Evolutionary conservation across 257 asterid species (phyloP), one percentile per base, ranked within the genome.

Genomic region (Gentiana dahurica): DNA sequence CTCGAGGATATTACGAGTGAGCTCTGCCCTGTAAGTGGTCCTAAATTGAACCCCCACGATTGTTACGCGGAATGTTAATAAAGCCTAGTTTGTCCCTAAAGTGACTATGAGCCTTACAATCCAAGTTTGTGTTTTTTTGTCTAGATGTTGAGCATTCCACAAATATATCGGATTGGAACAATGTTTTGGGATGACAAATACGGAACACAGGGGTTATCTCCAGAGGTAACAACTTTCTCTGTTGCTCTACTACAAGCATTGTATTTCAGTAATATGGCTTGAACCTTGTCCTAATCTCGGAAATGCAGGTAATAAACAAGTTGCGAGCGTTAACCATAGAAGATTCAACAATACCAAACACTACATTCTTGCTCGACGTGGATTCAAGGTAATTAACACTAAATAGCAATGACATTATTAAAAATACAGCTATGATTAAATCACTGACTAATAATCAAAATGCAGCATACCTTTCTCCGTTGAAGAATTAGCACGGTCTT

Each of bases 101-200:
- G 6, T 37, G 13, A 56, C 33, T 51, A 12, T 47, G 56, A 49
- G 62, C 11, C 48, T 12, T 41, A 15, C 46, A 48, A 36, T 61
- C 49, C 66, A 24, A 34, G 49, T 60, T 45, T 44, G 58, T 32
- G 0, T 51, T 46, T 35, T 35, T 43, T 15, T 65, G 12, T 65
- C 70, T 71, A 89, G 95, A 84, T 78, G 63, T 56, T 89, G 84
- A 89, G 97, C 85, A 86, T 76, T 53, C 81, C 94, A 55, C 94
- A 89, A 75, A 78, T 89, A 65, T 89, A 89, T 74, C 83, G 94
- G 67, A 86, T 89, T 51, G 94, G 95, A 69, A 89, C 97, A 59
- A 89, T 86, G 97, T 86, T 89, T 58, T 86, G 95, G 95, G 97
- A 89, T 60, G 95, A 89, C 81, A 86, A 86, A 77, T 89, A 86